phyloP scores from a whole-genome alignment of 345 rosid genomes.

The sweet orange (Citrus sinensis) region DVS_A1.0 CM039169.1:27365501-27366000 shows the following conservation, averaged over 20 bases:
- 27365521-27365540: no score
- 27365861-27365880: neutral
- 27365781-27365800: neutral
- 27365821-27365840: neutral
- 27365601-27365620: no score
- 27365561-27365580: no score
- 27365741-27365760: neutral
- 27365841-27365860: neutral
- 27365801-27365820: neutral
- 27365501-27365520: no score
- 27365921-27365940: slow-evolving; percentile 19
- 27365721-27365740: neutral
- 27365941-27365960: slow-evolving; percentile 19
- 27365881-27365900: slow-evolving; percentile 9
- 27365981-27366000: neutral
- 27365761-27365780: neutral
- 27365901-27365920: slow-evolving; percentile 20
- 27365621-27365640: no score
- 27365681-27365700: neutral
- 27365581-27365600: no score
- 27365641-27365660: no score
- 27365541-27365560: no score
- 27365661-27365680: no score
- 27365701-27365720: neutral
- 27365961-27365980: neutral